Percentiles rank a stretch among this genome's conserved stretches.
These are phyloP conservation scores for Serendipita sp. DNA, from an alignment of 768 basidiomycete species.

Conservation along the genomic window DNA sequence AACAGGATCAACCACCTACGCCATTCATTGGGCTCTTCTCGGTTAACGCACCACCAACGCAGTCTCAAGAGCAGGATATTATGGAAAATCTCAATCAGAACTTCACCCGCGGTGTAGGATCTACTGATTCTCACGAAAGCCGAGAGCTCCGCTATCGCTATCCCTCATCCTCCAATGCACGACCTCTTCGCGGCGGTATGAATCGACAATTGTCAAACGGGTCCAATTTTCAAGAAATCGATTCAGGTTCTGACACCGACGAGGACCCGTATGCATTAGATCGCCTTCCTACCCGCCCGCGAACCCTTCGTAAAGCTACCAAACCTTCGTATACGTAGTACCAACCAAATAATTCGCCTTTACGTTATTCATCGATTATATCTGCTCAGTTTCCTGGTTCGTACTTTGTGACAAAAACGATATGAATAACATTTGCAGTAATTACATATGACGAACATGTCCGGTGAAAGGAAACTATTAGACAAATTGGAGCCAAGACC, in stretches of 20 bases:
- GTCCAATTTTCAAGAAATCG: not conserved
- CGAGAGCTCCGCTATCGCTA: not conserved
- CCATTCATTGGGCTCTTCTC: conserved; percentile 13
- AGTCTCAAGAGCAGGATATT: not conserved
- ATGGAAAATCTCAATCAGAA: not conserved
- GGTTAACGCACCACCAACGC: not conserved
- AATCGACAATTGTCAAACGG: not conserved
- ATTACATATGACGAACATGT: conserved; percentile 6
- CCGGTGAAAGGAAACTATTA: conserved; percentile 3
- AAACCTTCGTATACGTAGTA: not conserved
- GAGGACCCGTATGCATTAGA: not conserved
- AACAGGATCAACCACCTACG: conserved; percentile 9
- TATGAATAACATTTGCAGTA: not conserved
- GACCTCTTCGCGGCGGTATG: not conserved
- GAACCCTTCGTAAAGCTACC: not conserved
- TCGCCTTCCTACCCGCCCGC: not conserved
- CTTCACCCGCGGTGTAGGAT: not conserved
- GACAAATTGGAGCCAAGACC: conserved; percentile 7
- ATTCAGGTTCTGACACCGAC: conserved; percentile 1
- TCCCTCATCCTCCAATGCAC: not conserved
- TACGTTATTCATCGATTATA: too few relatives aligned
- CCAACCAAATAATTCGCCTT: too few relatives aligned
- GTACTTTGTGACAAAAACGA: not conserved
- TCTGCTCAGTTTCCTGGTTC: too few relatives aligned
- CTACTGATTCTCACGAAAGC: not conserved